These are phyloP conservation scores for Cyclotella distinguenda DNA, from an alignment of 108 stramenopile species.

Conservation along the genomic window DNA sequence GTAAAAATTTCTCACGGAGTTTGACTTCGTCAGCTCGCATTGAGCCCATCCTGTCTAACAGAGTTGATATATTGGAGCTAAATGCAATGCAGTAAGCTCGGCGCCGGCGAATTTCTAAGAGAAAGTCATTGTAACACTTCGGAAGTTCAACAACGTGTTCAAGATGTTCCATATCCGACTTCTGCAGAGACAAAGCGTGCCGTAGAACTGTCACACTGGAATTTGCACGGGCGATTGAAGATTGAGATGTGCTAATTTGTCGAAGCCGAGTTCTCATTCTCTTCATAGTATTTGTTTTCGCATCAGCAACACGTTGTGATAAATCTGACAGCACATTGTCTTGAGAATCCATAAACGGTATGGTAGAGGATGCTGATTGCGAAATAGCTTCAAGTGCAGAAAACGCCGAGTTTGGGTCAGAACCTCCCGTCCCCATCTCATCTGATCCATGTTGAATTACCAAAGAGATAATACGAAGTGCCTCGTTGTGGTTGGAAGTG, in stretches of 20 bases:
- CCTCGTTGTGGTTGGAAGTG: slow-evolving; percentile 65
- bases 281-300: slow-evolving; percentile 74
- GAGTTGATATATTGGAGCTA: slow-evolving; percentile 55
- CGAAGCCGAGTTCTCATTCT: slow-evolving; percentile 78
- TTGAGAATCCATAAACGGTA: slow-evolving; percentile 70
- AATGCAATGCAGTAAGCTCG: slow-evolving; percentile 79
- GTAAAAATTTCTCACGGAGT: slow-evolving; percentile 75
- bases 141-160: slow-evolving; percentile 77
- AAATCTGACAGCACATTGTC: slow-evolving; percentile 57
- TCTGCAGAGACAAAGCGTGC: slow-evolving; percentile 67
- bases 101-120: slow-evolving; percentile 66
- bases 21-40: slow-evolving; percentile 81
- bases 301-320: slow-evolving; percentile 68
- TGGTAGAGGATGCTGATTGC: slow-evolving; percentile 57
- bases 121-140: slow-evolving; percentile 64
- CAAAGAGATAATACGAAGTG: slow-evolving; percentile 62
- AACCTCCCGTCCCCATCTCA: neutral
- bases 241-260: slow-evolving; percentile 77
- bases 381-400: slow-evolving; percentile 66
- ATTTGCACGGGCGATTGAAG: slow-evolving; percentile 69
- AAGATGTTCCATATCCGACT: slow-evolving; percentile 73
- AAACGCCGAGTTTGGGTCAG: slow-evolving; percentile 66
- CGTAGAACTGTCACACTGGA: slow-evolving; percentile 68
- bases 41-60: slow-evolving; percentile 72
- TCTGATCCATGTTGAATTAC: slow-evolving; percentile 45